Evolutionary conservation across 176 grass and related monocot species (phyloP), one percentile per base, ranked within the genome.

Genomic region (Chloris gayana): DNA sequence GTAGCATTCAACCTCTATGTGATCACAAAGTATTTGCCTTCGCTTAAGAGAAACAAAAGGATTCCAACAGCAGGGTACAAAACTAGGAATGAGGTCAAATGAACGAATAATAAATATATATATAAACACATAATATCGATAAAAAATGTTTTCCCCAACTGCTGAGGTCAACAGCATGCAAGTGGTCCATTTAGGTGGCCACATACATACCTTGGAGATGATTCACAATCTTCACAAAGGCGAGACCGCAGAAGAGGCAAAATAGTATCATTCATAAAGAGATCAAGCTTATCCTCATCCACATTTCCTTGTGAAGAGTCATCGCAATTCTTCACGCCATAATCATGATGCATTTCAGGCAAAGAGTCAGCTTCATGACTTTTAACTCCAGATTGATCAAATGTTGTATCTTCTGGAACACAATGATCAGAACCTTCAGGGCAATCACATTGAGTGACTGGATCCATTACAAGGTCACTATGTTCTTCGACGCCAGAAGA

Each of bases 191-290:
- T 56, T 67, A 85, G 68, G 58, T 65, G 69, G 64, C 24, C 26
- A 79, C 64, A 75, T 12, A 26, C 81, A 87, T 91, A 99, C 97
- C 93, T 95, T 74, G 84, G 73, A 65, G 94, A 87, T 53, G 86
- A 91, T 83, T 99, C 93, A 76, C 84, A 96, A 59, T 87, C 86
- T 78, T 99, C 97, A 80, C 68, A 74, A 32, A 93, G 58, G 54
- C 50, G 76, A 74, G 82, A 89, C 22, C 87, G 87, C 45, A 99
- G 80, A 87, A 96, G 93, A 24, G 93, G 90, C 74, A 93, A 83
- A 86, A 95, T 74, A 82, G 84, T 85, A 82, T 85, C 84, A 35
- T 50, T 85, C 78, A 80, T 70, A 58, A 80, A 94, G 50, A 80
- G 74, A 82, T 79, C 81, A 63, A 87, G 72, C 71, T 93, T 53